Base-by-base conservation (phyloP, 2,329 filamentous ascomycete species). In the Amesomyces nigricolor region DNA sequence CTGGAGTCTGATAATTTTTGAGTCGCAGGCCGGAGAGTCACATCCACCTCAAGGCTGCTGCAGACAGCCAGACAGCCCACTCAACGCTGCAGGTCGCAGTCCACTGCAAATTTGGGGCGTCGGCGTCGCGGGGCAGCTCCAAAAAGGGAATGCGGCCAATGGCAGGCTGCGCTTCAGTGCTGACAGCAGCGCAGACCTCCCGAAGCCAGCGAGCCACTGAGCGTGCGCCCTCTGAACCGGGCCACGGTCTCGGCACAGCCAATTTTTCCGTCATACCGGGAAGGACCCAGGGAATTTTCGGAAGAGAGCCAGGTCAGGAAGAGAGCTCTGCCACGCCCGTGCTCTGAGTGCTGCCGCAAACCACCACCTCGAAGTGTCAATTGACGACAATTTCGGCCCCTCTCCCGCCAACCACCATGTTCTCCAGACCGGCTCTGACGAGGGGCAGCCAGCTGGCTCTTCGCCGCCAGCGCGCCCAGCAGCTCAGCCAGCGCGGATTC, bases 401-500 rank as follows among this genome's bases (percentile, higher is more conserved):
- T 72, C 77, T 71, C 32, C 32, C 32, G 22, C 32, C 32, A 35
- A 35, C 32, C 70, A 83, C 76, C 69, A 83, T 83, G 80, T 77
- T 83, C 72, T 81, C 79, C 72, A 78, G 79, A 79, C 78, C 79
- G 70, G 75, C 78, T 73, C 74, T 83, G 70, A 75, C 78, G 69
- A 75, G 77, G 75, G 76, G 74, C 71, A 75, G 78, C 72, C 78
- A 80, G 75, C 76, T 81, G 72, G 78, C 78, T 67, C 72, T 76
- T 67, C 78, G 80, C 65, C 74, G 76, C 71, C 77, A 76, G 56
- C 57, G 67, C 71, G 80, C 77, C 79, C 80, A 72, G 81, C 80
- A 68, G 70, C 70, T 74, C 62, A 70, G 73, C 58, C 76, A 75
- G 68, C 73, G 80, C 65, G 73, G 73, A 64, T 82, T 78, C 66